Evolutionary conservation across 352 stramenopile species (phyloP), one percentile per base, ranked within the genome.

Genomic region (Phytophthora vignae): DNA sequence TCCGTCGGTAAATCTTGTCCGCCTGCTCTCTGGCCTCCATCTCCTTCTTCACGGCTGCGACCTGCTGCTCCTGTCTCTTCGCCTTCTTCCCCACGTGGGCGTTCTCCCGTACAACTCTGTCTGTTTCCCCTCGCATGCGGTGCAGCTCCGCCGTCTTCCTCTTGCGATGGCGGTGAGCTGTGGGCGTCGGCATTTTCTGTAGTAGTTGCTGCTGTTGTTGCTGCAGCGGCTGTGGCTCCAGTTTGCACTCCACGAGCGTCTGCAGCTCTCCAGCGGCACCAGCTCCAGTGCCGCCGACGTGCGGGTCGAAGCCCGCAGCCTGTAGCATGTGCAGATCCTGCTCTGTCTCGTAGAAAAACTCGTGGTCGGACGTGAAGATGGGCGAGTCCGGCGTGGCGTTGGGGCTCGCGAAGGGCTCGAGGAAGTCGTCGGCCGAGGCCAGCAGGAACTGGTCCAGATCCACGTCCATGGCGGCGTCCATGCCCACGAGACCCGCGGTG

Each of bases 381-480:
- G 74, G 73, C 63, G 73, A 84, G 50, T 81, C 59, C 3, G 77
- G 70, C 40, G 74, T 65, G 21, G 61, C 56, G 57, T 68, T 67
- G 55, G 40, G n/a, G 52, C 64, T 56, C 10, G 65, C 56, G 42
- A 90, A 80, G 9, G 82, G 79, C 53, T 90, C 83, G 49, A 90
- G 76, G 69, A 91, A 89, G 59, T 90, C 83, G 55, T 93, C 84
- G 14, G 79, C 77, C 14, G 74, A 82, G 15, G 81, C 74, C 46
- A 93, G 57, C 56, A 93, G 50, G 50, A 88, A 91, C 54, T 87
- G 75, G 70, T 93, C 85, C 21, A 93, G 60, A 25, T 94, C 86
- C 42, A 85, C 70, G 55, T 92, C 86, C 50, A 89, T 76, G 48
- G 38, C 46, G 42, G 60, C 53, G 55, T 74, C 60, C 7, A 69